Evolutionary conservation across 2,329 filamentous ascomycete species (phyloP).

Genomic region (Ustulina deusta): DNA sequence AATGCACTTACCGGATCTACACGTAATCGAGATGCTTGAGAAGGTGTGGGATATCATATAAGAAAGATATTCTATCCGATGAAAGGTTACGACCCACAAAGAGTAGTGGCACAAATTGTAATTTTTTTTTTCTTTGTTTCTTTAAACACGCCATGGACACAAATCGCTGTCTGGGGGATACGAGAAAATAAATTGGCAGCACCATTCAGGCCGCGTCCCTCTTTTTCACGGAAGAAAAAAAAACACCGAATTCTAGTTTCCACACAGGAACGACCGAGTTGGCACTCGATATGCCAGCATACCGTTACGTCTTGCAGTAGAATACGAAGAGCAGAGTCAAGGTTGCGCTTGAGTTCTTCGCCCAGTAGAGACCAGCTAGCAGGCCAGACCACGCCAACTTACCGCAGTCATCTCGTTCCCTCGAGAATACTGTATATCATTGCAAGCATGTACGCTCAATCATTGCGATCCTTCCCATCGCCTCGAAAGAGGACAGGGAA

Average conservation of each 20-base stretch:
- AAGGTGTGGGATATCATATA: no score
- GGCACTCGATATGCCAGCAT: not conserved
- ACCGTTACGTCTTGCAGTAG: not conserved
- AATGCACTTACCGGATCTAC: no score
- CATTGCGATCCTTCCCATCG: constrained; percentile 69
- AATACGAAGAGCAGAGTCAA: not conserved
- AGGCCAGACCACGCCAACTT: not conserved
- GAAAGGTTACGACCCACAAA: no score
- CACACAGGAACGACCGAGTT: not conserved
- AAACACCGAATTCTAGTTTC: not conserved
- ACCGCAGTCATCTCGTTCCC: not conserved
- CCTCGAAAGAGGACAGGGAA: constrained; percentile 56
- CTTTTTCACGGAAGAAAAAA: no score
- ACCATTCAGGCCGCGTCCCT: not conserved
- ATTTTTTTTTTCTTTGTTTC: no score
- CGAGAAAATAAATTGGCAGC: not conserved
- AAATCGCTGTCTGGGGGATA: no score
- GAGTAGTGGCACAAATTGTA: no score
- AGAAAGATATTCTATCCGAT: no score
- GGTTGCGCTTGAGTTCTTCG: not conserved
- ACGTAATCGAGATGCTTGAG: no score
- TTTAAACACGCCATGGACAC: no score
- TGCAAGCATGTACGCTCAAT: constrained; percentile 65
- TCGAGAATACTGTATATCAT: not conserved
- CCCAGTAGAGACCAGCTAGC: not conserved